Conservation (phyloP, 2,329 filamentous ascomycete species). For the Fusarium aywerte region DNA sequence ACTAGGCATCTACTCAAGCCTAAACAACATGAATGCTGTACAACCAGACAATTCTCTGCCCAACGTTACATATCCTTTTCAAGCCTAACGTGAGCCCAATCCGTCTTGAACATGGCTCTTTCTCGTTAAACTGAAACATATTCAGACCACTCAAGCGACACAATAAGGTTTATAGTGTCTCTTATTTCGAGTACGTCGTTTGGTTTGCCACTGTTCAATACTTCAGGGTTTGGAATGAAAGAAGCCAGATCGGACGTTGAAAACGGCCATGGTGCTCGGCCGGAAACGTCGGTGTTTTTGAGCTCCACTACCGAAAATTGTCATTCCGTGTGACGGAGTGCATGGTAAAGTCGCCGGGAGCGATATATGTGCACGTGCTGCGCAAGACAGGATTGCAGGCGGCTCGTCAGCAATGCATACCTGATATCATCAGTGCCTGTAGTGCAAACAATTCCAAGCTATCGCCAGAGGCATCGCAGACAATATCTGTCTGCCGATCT, state of each 20-base stretch:
- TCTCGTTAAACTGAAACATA: constrained; percentile 36
- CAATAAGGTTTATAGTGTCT: neutral
- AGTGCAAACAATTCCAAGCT: too few species aligned
- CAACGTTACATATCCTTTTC: constrained; percentile 31
- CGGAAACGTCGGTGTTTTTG: constrained; percentile 42
- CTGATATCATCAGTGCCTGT: too few species aligned
- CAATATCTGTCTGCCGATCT: neutral
- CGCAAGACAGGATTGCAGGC: neutral
- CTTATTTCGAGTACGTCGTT: constrained; percentile 1
- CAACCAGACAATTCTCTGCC: constrained; percentile 15
- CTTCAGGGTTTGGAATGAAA: neutral
- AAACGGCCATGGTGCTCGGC: constrained; percentile 26
- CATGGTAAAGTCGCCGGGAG: constrained; percentile 9
- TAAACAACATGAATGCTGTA: neutral
- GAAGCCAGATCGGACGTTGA: constrained; percentile 28
- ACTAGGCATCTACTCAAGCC: neutral
- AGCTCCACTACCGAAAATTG: constrained; percentile 32
- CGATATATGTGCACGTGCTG: constrained; percentile 6
- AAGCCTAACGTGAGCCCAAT: constrained; percentile 9
- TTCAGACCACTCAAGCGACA: constrained; percentile 17
- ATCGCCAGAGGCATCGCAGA: too few species aligned
- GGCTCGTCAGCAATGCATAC: neutral
- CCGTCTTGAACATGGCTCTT: constrained; percentile 10
- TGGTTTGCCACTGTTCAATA: constrained; percentile 13
- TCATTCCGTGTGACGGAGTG: constrained; percentile 19